Base-by-base conservation (phyloP, 768 basidiomycete genomes). In the Roridomyces roridus region DNA sequence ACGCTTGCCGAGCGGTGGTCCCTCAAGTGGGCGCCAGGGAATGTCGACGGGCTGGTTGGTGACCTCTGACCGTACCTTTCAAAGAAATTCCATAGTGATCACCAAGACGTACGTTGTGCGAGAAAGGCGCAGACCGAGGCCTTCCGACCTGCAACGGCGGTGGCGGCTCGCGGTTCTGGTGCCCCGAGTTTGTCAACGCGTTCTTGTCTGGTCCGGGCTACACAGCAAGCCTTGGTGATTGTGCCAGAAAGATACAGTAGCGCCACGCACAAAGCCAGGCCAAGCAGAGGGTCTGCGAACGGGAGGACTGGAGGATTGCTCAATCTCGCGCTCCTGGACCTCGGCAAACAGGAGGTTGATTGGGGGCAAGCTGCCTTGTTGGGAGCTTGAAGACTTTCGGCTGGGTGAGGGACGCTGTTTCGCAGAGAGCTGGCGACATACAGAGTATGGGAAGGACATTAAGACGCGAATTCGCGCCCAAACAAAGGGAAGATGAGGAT, bases 131-230 rank as follows among this genome's bases (percentile, higher is more conserved):
- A 3, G 48, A 58, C 9, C 29, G 43, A 25, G 47, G 52, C 8
- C 56, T 51, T 20, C 61, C 61, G 9, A 63, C 39, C 40, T 59
- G 57, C 26, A 63, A 24, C 10, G 60, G 60, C 4, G 61, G 61
- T 8, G 61, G 61, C 18, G 61, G 57, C 20, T 35, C 35, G 4
- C 24, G 29, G n/a, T 42, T 42, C 1, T 31, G 40, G 21, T 46
- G 39, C 12, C 45, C 39, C 10, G 46, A 48, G 20, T 34, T 51
- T 12, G 36, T 31, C 24, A 63, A 45, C 24, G 53, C 53, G 29
- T 58, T 51, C 46, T 48, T 63, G 41, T 63, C 57, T 14, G 57
- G 61, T 17, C 61, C 61, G 12, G 61, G 61, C 61, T 63, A 40
- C 24, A 39, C 18, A 40, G 47, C 20, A 53, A 46, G n/a, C n/a